Evolutionary conservation across 805 yeast species (phyloP), one percentile per base, ranked within the genome.

Genomic region (Zygotorulaspora florentina): DNA sequence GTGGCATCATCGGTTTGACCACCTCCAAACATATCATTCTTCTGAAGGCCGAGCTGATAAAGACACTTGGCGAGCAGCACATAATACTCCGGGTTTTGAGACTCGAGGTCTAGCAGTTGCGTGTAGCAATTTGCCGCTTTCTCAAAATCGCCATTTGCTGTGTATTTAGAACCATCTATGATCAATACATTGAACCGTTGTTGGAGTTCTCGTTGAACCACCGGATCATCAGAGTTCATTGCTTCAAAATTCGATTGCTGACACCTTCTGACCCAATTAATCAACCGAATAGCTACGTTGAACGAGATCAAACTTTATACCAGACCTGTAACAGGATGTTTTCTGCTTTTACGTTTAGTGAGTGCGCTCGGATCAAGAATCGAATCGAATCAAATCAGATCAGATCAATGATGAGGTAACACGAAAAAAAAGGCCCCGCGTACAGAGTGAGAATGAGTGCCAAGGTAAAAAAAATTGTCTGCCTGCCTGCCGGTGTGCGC

Each of bases 21-120:
- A 7, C 62, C 61, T 43, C 57, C 96, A 49, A 90, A 74, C 3
- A 90, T 83, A 36, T 84, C 90, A 2, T 88, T 80, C 37, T 77
- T 83, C 15, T 79, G 69, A 8, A 87, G 85, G 0, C 90, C 97
- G 31, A 79, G 76, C 51, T 82, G 85, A 66, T 83, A 89, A 30
- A 90, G 65, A 0, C 96, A 81, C 61, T 81, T 80, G 15, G 53
- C 53, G 10, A 49, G 30, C 13, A 43, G 23, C 15, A 49, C 41
- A 37, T 46, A 51, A 7, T 42, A 39, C 17, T 47, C 50, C 26
- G 50, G 42, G 27, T 39, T 40, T 23, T 40, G 47, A n/a, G 52
- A 39, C 17, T 39, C 50, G 11, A 49, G 16, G 33, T 54, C 56
- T 25, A 55, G 25, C 7, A 93, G 89, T 45, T 80, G 79, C 0